Percentiles rank a stretch among this genome's conserved stretches.
Evolutionary conservation across 2,329 filamentous ascomycete genomes (phyloP).

Genomic region (Alternaria brassicae): DNA sequence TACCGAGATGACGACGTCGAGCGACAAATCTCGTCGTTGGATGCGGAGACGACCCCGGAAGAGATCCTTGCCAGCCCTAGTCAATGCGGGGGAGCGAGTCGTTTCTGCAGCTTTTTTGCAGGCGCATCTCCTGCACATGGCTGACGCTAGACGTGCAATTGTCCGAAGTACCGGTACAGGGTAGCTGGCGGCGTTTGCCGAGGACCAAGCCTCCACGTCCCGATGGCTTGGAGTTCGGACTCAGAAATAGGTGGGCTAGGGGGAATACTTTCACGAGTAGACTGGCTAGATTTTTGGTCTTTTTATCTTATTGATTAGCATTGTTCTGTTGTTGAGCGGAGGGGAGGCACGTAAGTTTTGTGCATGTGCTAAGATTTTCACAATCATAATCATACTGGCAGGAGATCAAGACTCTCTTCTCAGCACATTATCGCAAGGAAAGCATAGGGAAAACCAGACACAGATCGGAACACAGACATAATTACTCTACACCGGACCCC

Average conservation of each 20-base stretch:
- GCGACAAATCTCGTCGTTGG: neutral
- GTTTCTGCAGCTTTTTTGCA: neutral
- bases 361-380: too few species aligned
- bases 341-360: neutral
- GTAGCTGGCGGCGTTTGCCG: neutral
- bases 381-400: neutral
- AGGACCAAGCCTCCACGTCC: neutral
- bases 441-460: too few species aligned
- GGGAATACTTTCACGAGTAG: neutral
- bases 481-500: neutral
- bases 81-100: conserved; percentile 18
- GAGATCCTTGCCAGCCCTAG: neutral
- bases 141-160: neutral
- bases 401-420: neutral
- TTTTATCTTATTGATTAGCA: neutral
- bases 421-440: too few species aligned
- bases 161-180: conserved; percentile 2
- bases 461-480: neutral
- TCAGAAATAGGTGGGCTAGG: neutral
- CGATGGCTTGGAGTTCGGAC: neutral
- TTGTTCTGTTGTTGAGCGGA: neutral
- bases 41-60: neutral
- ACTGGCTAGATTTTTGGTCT: neutral
- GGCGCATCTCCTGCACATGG: neutral
- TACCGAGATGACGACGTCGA: conserved; percentile 19